phyloP scores from a whole-genome alignment of 2,329 filamentous ascomycete species.

The Neofusicoccum parvum region DNA sequence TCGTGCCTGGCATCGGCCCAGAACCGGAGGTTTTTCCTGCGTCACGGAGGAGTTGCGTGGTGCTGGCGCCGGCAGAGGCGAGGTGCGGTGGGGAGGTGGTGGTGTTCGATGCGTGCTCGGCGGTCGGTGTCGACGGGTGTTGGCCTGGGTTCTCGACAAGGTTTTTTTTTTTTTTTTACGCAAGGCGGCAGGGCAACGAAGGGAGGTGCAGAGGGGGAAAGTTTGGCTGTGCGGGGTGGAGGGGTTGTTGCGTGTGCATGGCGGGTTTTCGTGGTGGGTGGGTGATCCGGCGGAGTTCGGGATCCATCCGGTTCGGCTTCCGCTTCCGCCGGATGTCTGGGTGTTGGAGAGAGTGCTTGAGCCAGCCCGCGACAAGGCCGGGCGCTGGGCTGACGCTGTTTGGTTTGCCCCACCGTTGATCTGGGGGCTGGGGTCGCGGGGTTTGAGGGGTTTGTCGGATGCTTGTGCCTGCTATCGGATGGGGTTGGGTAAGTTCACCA shows the following conservation, averaged over 20 bases:
- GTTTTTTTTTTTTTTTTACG: no score
- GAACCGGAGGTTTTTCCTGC: neutral
- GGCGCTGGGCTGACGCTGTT: no score
- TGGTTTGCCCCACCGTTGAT: no score
- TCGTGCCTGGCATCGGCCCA: neutral
- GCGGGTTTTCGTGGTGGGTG: neutral
- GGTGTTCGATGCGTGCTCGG: no score
- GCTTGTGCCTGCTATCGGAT: no score
- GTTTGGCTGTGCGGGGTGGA: no score
- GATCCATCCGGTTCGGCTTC: neutral
- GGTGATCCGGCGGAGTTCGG: neutral
- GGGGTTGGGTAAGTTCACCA: no score
- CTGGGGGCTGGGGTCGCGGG: no score
- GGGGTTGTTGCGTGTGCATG: neutral
- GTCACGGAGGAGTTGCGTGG: neutral
- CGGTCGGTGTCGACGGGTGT: no score
- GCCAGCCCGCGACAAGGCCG: neutral
- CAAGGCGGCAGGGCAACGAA: neutral
- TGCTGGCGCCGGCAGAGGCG: neutral
- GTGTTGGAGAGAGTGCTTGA: neutral
- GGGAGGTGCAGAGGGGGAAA: neutral
- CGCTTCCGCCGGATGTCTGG: constrained; percentile 11
- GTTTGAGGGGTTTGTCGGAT: no score
- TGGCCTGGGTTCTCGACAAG: neutral
- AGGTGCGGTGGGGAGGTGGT: no score